Percentiles rank a stretch among this genome's conserved stretches.
Evolutionary conservation across 768 basidiomycete genomes (phyloP).

Genomic region (Calocybe indica): DNA sequence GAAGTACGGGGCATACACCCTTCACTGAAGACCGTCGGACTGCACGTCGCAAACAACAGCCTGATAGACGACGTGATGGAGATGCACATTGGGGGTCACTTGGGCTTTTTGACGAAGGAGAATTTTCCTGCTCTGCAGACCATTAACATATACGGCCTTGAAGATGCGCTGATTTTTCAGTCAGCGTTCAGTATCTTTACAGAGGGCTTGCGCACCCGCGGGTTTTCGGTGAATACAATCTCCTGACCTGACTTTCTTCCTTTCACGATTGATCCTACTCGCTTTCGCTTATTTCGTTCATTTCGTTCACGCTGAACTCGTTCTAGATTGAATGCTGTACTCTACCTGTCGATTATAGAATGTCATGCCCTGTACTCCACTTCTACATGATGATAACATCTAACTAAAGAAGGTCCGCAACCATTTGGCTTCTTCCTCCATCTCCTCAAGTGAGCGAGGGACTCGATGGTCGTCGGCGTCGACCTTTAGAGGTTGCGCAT

Average conservation of each 20-base stretch:
- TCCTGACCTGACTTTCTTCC: no score
- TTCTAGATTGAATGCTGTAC: no score
- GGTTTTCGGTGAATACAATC: no score
- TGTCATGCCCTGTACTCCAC: neutral
- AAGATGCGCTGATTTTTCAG: no score
- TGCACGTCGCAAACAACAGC: conserved; percentile 44
- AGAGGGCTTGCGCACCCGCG: no score
- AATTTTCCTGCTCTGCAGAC: conserved; percentile 39
- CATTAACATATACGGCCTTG: conserved; percentile 41
- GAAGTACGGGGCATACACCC: conserved; percentile 13
- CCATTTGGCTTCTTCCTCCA: conserved; percentile 77
- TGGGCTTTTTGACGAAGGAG: conserved; percentile 33
- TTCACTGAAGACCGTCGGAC: conserved; percentile 39
- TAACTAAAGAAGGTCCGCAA: conserved; percentile 47
- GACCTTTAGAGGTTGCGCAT: conserved; percentile 38
- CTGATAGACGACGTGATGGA: conserved; percentile 34
- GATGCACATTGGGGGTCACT: conserved; percentile 37
- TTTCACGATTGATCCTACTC: no score
- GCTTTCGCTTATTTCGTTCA: neutral
- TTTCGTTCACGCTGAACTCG: neutral
- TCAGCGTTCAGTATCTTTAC: no score
- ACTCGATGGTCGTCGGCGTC: conserved; percentile 65
- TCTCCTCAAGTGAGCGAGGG: conserved; percentile 65
- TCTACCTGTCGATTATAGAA: neutral
- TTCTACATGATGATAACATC: neutral